phyloP scores from a whole-genome alignment of 2,329 filamentous ascomycete species.

The Pyricularia grisea region DNA sequence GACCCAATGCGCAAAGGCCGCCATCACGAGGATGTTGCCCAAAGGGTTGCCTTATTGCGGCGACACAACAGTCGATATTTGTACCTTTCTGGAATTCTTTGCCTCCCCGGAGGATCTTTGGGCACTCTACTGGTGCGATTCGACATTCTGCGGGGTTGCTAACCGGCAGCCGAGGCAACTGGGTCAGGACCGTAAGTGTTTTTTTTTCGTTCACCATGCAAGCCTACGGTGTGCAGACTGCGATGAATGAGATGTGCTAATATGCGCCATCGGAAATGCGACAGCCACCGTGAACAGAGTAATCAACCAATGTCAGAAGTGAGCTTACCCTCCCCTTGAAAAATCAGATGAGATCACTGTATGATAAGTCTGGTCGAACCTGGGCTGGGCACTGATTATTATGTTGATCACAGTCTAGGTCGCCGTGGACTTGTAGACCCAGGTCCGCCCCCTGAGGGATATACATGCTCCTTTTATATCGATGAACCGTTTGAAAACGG shows the following conservation, averaged over 20 bases:
- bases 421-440: conserved; percentile 22
- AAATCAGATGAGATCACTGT: background rate
- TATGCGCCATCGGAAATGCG: background rate
- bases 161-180: conserved; percentile 16
- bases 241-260: background rate
- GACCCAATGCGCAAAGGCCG: background rate
- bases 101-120: conserved; percentile 23
- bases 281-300: conserved; percentile 41
- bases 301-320: conserved; percentile 43
- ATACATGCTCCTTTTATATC: conserved; percentile 15
- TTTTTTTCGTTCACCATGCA: conserved; percentile 4
- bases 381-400: background rate
- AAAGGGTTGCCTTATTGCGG: background rate
- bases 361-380: conserved; percentile 15
- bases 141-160: conserved; percentile 37
- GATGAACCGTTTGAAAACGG: background rate
- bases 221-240: background rate
- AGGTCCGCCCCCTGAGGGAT: conserved; percentile 21
- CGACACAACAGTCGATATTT: conserved; percentile 2
- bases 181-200: conserved; percentile 35
- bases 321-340: conserved; percentile 15
- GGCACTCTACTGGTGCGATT: conserved; percentile 43
- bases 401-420: conserved; percentile 13
- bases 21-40: background rate
- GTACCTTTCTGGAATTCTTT: conserved; percentile 4